These are phyloP conservation scores for Rugosomyces carneus DNA, from an alignment of 1,284 basidiomycete genomes.

Conservation along the genomic window DNA sequence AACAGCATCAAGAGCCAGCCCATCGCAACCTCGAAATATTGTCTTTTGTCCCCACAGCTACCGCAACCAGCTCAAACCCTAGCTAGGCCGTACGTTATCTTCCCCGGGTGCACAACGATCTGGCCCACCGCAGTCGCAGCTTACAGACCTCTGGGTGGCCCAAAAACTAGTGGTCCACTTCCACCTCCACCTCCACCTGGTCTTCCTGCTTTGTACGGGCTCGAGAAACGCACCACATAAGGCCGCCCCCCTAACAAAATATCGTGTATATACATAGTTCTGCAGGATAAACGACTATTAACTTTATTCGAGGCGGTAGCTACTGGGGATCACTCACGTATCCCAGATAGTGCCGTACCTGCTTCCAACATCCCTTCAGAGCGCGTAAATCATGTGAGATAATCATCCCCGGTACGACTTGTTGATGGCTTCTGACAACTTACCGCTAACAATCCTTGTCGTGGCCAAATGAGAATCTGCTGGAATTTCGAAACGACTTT, in stretches of 20 bases:
- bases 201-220: slow-evolving; percentile 32
- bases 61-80: slow-evolving; percentile 32
- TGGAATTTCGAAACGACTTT: too few species aligned
- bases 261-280: slow-evolving; percentile 60
- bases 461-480: too few species aligned
- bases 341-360: slow-evolving; percentile 65
- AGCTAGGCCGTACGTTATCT: slow-evolving; percentile 32
- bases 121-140: slow-evolving; percentile 21
- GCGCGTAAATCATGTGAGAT: slow-evolving; percentile 61
- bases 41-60: slow-evolving; percentile 18
- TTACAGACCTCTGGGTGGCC: slow-evolving; percentile 27
- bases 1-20: slow-evolving; percentile 5
- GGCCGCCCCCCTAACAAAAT: slow-evolving; percentile 67
- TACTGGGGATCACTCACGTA: slow-evolving; percentile 86
- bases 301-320: slow-evolving; percentile 40
- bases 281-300: background rate
- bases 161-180: slow-evolving; percentile 29
- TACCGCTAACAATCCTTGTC: too few species aligned
- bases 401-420: slow-evolving; percentile 58
- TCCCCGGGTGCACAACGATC: slow-evolving; percentile 20
- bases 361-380: slow-evolving; percentile 64
- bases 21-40: slow-evolving; percentile 9
- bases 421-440: too few species aligned
- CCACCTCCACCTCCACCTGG: slow-evolving; percentile 18
- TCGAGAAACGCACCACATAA: slow-evolving; percentile 20